Base-by-base conservation (phyloP, 805 yeast species). In the Metschnikowia continentalis region DNA sequence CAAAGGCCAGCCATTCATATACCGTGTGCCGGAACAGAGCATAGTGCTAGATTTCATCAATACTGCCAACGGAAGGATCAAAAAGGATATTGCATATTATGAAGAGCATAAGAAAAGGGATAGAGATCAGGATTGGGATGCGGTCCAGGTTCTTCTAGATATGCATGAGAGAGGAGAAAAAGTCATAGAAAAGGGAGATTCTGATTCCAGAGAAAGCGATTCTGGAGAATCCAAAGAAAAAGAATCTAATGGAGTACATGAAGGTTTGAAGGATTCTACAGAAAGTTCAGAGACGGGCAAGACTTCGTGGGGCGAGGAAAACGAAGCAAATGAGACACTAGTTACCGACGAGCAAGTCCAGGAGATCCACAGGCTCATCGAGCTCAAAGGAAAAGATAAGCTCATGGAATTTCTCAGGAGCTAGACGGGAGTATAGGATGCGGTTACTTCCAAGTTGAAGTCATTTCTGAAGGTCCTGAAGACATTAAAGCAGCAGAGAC, bases 21-120 rank as follows among this genome's bases (percentile, higher is more conserved):
- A 83, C 65, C 70, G 85, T 50, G 64, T 89, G 4, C 87, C 89
- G 1, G 94, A 86, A 55, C 76, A 76, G 40, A 83, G 86, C 59
- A 75, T 89, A 5, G 66, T 86, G 39, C 67, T 88, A 32, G 92
- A 88, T 64, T 90, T 90, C 61, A 64, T 85, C 33, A 78, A 78
- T 19, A 46, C 22, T 11, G 32, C 80, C 77, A 30, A 79, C 20
- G 22, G 32, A 38, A 20, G 46, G 62, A 53, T 59, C 32, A 35
- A 54, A 54, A 58, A 35, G 46, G 51, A 58, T 23, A 55, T 70
- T 14, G 42, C 49, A 26, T 48, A 58, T 20, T 70, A 71, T 54
- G 72, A 69, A 32, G 47, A 46, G 49, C 30, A 23, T 15, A 33
- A 36, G 35, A 20, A 30, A 37, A 22, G 6, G 20, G 56, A 54